These are phyloP conservation scores for Cerrena zonata DNA, from an alignment of 1,284 basidiomycete species.

Conservation along the genomic window DNA sequence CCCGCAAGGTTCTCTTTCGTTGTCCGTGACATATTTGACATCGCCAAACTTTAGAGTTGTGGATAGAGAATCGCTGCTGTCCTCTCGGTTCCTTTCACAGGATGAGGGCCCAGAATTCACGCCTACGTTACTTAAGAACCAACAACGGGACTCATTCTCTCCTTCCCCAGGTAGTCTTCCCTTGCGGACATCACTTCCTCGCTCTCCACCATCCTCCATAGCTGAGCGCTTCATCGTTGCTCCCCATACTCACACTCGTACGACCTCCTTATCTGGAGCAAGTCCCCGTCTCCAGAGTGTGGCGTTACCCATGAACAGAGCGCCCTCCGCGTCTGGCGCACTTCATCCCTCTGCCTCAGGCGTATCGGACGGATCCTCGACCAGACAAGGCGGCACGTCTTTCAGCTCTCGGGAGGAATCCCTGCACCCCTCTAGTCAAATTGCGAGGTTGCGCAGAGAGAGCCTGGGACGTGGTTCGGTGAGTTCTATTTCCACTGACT, in stretches of 20 bases:
- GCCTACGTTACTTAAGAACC: conserved; percentile 54
- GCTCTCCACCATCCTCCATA: conserved; percentile 39
- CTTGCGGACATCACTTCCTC: conserved; percentile 36
- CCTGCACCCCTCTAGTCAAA: conserved; percentile 24
- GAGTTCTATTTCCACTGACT: conserved; percentile 14
- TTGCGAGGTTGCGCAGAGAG: conserved; percentile 38
- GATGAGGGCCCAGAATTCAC: conserved; percentile 54
- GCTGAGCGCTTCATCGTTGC: conserved; percentile 56
- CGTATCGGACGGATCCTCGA: conserved; percentile 35
- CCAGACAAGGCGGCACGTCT: conserved; percentile 32
- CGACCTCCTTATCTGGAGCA: conserved; percentile 28
- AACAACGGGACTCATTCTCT: conserved; percentile 45
- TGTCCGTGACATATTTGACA: conserved; percentile 59
- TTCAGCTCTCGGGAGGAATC: conserved; percentile 35
- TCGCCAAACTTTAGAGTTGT: conserved; percentile 66
- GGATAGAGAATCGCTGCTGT: conserved; percentile 66
- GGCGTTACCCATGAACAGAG: conserved; percentile 31
- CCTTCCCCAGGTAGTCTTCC: conserved; percentile 41
- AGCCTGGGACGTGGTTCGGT: conserved; percentile 35
- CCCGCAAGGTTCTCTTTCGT: conserved; percentile 56
- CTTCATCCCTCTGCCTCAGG: conserved; percentile 30
- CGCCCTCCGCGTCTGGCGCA: conserved; percentile 17
- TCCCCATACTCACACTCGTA: conserved; percentile 29
- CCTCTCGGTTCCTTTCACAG: conserved; percentile 64
- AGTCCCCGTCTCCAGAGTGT: conserved; percentile 33